phyloP scores from a whole-genome alignment of 2,329 filamentous ascomycete species.

The Xylaria sp. region DNA sequence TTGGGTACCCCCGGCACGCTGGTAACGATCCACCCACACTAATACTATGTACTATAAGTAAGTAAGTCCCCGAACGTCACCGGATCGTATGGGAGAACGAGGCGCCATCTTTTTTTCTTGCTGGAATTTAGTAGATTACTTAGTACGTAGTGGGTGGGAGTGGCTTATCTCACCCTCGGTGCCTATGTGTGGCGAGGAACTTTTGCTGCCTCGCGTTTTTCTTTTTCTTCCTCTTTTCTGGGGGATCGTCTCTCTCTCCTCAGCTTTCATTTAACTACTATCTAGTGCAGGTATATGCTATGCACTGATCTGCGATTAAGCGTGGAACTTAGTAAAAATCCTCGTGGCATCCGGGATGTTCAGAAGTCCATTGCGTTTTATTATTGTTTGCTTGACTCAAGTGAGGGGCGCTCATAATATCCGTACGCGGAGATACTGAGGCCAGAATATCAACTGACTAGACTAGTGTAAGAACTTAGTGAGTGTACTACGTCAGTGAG shows the following conservation, averaged over 20 bases:
- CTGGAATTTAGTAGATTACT: no score
- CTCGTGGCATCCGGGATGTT: slow-evolving; percentile 1
- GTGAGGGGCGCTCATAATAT: not conserved
- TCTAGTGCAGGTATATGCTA: not conserved
- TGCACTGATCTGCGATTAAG: slow-evolving; percentile 1
- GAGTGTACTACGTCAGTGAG: not conserved
- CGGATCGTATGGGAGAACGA: not conserved
- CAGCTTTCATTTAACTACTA: not conserved
- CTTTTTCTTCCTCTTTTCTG: not conserved
- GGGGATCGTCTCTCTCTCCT: not conserved
- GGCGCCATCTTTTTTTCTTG: not conserved
- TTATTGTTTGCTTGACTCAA: not conserved
- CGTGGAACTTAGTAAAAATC: not conserved
- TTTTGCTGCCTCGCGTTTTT: slow-evolving; percentile 12
- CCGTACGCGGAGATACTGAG: not conserved
- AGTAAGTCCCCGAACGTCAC: slow-evolving; percentile 29
- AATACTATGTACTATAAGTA: no score
- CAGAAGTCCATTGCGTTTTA: slow-evolving; percentile 2
- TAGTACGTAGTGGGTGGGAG: no score
- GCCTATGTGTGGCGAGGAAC: not conserved
- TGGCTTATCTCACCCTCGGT: no score
- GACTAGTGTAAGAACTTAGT: not conserved
- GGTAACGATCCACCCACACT: slow-evolving; percentile 17
- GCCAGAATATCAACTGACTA: not conserved
- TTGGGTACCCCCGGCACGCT: slow-evolving; percentile 19